phyloP scores from a whole-genome alignment of 2,329 filamentous ascomycete species.

The Beauveria sp. region DNA sequence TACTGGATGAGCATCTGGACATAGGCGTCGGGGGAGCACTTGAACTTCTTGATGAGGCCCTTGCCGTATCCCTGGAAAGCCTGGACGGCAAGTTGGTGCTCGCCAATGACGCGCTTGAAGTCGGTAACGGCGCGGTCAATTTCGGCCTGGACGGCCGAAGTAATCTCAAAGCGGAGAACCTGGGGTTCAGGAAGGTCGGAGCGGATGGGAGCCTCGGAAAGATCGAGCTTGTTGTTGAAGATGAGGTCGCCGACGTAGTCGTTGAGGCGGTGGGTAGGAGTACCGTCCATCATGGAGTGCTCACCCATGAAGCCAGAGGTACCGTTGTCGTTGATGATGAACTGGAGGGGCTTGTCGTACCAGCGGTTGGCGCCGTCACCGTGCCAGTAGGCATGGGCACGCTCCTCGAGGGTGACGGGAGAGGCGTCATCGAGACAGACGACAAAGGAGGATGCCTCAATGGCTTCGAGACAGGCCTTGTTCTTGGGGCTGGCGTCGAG shows the following conservation, averaged over 20 bases:
- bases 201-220: constrained; percentile 69
- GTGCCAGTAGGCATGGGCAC: constrained; percentile 95
- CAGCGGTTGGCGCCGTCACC: constrained; percentile 92
- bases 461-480: constrained; percentile 65
- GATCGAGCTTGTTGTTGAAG: constrained; percentile 89
- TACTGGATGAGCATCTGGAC: constrained; percentile 98
- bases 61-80: constrained; percentile 98
- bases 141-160: constrained; percentile 63
- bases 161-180: constrained; percentile 70
- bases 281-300: constrained; percentile 99
- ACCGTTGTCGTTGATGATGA: constrained; percentile 97
- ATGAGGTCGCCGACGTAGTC: constrained; percentile 90
- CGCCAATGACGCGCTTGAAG: constrained; percentile 72
- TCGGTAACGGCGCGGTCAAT: constrained; percentile 72
- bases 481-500: constrained; percentile 73
- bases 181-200: constrained; percentile 77
- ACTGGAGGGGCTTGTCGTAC: constrained; percentile 97
- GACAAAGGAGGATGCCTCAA: constrained; percentile 84
- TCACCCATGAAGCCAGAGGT: constrained; percentile 97
- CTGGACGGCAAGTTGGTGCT: constrained; percentile 88
- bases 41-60: constrained; percentile 98
- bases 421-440: constrained; percentile 88
- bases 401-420: constrained; percentile 90
- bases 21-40: constrained; percentile 93
- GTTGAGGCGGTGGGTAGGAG: constrained; percentile 91